Evolutionary conservation across 306 rosid genomes (phyloP).

Genomic region (Hippophae gyantsensis): DNA sequence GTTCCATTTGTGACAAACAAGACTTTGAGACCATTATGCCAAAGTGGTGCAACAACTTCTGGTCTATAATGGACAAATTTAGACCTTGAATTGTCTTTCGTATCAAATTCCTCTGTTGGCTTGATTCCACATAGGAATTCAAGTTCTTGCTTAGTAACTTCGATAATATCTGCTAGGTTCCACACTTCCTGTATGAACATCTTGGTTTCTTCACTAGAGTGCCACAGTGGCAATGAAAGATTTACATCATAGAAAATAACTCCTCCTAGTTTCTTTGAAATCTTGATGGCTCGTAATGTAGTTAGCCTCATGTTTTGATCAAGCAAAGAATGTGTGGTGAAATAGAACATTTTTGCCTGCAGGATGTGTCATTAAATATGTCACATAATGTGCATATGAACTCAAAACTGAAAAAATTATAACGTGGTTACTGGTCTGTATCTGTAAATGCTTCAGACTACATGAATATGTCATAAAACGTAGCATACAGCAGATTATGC

Average conservation of each 20-base stretch:
- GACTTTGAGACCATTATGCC: constrained; percentile 84
- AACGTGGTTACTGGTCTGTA: background rate
- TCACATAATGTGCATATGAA: constrained; percentile 8
- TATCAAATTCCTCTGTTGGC: constrained; percentile 80
- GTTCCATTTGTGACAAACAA: constrained; percentile 96
- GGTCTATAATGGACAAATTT: constrained; percentile 75
- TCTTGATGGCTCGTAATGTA: constrained; percentile 67
- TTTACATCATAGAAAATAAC: constrained; percentile 78
- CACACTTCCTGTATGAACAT: constrained; percentile 61
- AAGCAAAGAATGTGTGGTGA: constrained; percentile 80
- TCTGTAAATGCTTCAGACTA: too few species aligned
- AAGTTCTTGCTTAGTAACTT: constrained; percentile 92
- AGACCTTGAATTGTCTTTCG: constrained; percentile 58
- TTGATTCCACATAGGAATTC: constrained; percentile 77
- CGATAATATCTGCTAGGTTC: constrained; percentile 80
- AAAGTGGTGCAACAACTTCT: constrained; percentile 53
- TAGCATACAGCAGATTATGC: too few species aligned
- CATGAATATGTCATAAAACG: too few species aligned
- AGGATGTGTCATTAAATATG: constrained; percentile 17
- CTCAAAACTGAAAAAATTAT: constrained; percentile 1
- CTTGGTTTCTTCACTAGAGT: constrained; percentile 68
- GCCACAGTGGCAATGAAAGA: constrained; percentile 89
- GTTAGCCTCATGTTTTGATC: constrained; percentile 79
- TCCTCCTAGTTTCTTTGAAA: constrained; percentile 68
- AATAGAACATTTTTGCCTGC: constrained; percentile 95